A percentile compares a stretch with the other conserved stretches of the same genome.
phyloP scores from a whole-genome alignment of 1,284 basidiomycete species.

The Dichomitus squalens region DNA sequence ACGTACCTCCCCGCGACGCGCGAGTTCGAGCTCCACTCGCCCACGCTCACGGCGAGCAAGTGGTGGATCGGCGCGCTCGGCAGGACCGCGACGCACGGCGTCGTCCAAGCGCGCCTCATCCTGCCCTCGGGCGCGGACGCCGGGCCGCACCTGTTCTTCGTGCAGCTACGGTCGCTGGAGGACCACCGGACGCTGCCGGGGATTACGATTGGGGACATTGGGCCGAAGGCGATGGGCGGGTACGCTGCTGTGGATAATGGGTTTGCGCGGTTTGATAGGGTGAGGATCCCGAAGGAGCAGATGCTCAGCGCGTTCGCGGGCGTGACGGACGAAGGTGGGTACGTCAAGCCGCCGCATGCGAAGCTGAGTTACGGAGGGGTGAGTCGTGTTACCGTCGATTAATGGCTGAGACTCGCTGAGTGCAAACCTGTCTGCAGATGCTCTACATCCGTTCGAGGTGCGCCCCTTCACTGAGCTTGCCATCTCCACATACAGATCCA shows the following conservation, averaged over 20 bases:
- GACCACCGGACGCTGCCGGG: constrained; percentile 65
- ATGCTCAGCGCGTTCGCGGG: constrained; percentile 80
- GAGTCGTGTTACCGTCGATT: constrained; percentile 24
- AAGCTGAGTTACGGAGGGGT: constrained; percentile 82
- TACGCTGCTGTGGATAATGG: constrained; percentile 68
- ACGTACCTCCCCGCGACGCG: constrained; percentile 69
- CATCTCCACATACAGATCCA: neutral
- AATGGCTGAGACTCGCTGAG: neutral
- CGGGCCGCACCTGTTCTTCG: constrained; percentile 80
- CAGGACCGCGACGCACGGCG: constrained; percentile 76
- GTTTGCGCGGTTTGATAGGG: constrained; percentile 68
- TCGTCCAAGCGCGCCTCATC: constrained; percentile 78
- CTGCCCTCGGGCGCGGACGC: constrained; percentile 62
- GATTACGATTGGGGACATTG: constrained; percentile 77
- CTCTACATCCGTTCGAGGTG: constrained; percentile 67
- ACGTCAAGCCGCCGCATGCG: constrained; percentile 69
- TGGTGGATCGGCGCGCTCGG: constrained; percentile 85
- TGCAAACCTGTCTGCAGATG: constrained; percentile 48
- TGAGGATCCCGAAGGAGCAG: constrained; percentile 72
- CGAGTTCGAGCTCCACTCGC: constrained; percentile 79
- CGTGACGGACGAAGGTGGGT: constrained; percentile 69
- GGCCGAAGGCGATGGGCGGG: constrained; percentile 66
- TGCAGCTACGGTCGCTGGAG: constrained; percentile 67
- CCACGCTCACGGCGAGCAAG: constrained; percentile 76
- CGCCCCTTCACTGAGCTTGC: constrained; percentile 2